Conservation (phyloP, 768 basidiomycete species). For the Rhodosporidiobolus sp. region DNA sequence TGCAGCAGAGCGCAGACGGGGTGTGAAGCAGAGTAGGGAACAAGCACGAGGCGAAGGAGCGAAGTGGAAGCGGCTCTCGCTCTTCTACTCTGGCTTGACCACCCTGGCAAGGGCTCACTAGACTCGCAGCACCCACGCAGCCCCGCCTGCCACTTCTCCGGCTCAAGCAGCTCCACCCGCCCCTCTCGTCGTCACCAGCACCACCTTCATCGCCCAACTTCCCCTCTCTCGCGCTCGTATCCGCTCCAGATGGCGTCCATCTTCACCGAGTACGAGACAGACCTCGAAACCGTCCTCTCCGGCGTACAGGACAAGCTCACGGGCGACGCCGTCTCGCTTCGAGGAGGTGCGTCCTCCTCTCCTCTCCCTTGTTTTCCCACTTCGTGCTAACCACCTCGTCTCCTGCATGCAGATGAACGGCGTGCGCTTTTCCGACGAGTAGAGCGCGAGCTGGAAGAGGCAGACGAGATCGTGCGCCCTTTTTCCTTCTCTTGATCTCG, state of each 20-base stretch:
- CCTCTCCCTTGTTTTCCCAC: background rate
- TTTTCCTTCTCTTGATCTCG: background rate
- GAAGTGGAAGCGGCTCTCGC: too few species aligned
- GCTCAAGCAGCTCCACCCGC: background rate
- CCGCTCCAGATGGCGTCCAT: slow-evolving; percentile 11
- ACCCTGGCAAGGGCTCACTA: too few species aligned
- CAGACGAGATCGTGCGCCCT: slow-evolving; percentile 72
- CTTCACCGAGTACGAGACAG: slow-evolving; percentile 67
- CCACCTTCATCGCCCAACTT: background rate
- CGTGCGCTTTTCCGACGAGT: slow-evolving; percentile 75
- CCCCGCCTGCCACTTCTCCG: background rate
- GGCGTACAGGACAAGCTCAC: slow-evolving; percentile 75
- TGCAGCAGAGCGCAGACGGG: background rate
- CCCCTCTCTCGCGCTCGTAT: slow-evolving; percentile 38
- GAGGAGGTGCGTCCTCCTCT: slow-evolving; percentile 60
- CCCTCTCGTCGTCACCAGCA: background rate
- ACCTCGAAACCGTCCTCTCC: slow-evolving; percentile 77
- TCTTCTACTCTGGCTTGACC: too few species aligned
- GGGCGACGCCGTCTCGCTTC: slow-evolving; percentile 62
- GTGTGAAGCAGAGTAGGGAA: background rate
- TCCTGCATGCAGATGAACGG: slow-evolving; percentile 62
- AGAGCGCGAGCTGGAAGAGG: slow-evolving; percentile 95
- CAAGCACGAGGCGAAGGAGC: too few species aligned
- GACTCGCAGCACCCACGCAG: too few species aligned
- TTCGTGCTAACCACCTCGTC: background rate